These are phyloP conservation scores for Fermentozyma sake DNA, from an alignment of 1,139 yeast species.

Conservation along the genomic window DNA sequence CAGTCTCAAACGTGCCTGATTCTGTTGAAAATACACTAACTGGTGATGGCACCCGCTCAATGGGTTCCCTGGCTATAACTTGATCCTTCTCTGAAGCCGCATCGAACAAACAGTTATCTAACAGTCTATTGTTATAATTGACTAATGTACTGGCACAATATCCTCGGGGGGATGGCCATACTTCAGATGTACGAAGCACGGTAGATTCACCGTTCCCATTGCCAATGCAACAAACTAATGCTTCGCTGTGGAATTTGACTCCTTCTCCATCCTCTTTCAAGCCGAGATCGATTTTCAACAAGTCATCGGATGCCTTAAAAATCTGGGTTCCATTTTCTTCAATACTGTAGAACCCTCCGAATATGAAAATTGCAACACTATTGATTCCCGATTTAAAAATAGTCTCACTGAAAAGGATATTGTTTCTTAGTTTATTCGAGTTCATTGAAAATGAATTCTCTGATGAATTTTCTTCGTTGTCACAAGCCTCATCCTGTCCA, in stretches of 20 bases:
- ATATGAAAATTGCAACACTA: conserved; percentile 30
- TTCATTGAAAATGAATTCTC: too few species aligned
- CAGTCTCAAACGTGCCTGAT: too few species aligned
- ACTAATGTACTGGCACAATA: conserved; percentile 35
- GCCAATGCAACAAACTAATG: conserved; percentile 15
- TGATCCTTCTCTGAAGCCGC: conserved; percentile 1
- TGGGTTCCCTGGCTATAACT: too few species aligned
- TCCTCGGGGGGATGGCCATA: conserved; percentile 40
- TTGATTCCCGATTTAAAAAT: conserved; percentile 14
- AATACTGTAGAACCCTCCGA: conserved; percentile 36
- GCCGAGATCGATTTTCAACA: conserved; percentile 34
- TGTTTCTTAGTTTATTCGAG: conserved; percentile 4
- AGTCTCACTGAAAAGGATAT: conserved; percentile 10
- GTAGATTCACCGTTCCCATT: conserved; percentile 1
- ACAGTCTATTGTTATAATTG: conserved; percentile 14
- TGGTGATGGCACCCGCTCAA: too few species aligned
- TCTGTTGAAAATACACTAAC: too few species aligned
- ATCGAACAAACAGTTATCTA: conserved; percentile 1
- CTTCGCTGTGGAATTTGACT: conserved; percentile 19
- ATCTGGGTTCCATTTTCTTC: conserved; percentile 13
- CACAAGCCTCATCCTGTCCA: too few species aligned
- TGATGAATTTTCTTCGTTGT: too few species aligned
- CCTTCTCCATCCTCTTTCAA: conserved; percentile 12
- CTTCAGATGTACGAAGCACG: conserved; percentile 5
- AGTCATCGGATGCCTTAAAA: conserved; percentile 33